Conservation (phyloP, 2,329 filamentous ascomycete genomes). For the Aureobasidium mangrovei region DNA sequence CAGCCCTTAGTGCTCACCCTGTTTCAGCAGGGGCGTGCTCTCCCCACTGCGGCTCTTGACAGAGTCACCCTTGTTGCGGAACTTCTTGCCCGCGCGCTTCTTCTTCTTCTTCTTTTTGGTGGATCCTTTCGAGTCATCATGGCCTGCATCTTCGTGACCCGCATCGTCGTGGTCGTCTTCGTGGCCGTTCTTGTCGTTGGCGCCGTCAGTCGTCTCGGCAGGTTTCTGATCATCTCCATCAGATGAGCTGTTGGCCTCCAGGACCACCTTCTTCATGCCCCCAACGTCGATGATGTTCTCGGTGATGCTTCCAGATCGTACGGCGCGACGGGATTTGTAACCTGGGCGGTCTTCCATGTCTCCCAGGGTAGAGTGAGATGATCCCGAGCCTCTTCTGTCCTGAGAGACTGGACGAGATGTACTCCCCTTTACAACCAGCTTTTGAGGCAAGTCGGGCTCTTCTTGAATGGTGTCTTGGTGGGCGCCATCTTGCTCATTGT, state of each 20-base stretch:
- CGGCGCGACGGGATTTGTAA: slow-evolving; percentile 27
- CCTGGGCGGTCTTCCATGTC: slow-evolving; percentile 23
- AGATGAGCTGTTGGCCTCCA: slow-evolving; percentile 57
- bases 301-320: slow-evolving; percentile 67
- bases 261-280: slow-evolving; percentile 65
- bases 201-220: slow-evolving; percentile 23
- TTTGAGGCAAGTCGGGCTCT: slow-evolving; percentile 12
- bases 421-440: slow-evolving; percentile 9
- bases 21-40: slow-evolving; percentile 16
- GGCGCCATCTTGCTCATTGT: slow-evolving; percentile 3
- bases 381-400: slow-evolving; percentile 10
- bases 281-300: slow-evolving; percentile 68
- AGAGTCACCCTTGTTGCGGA: slow-evolving; percentile 16
- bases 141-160: slow-evolving; percentile 5
- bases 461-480: slow-evolving; percentile 10
- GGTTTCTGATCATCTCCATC: slow-evolving; percentile 32
- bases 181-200: slow-evolving; percentile 10
- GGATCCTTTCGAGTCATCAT: slow-evolving; percentile 8
- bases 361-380: slow-evolving; percentile 14
- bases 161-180: slow-evolving; percentile 13
- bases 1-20: slow-evolving; percentile 18
- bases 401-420: slow-evolving; percentile 14
- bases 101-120: slow-evolving; percentile 21
- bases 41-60: slow-evolving; percentile 15
- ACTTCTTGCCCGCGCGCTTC: slow-evolving; percentile 18